Base-by-base conservation (phyloP, 192 early-diverging fungal genomes). In the Glomus cerebriforme region DNA sequence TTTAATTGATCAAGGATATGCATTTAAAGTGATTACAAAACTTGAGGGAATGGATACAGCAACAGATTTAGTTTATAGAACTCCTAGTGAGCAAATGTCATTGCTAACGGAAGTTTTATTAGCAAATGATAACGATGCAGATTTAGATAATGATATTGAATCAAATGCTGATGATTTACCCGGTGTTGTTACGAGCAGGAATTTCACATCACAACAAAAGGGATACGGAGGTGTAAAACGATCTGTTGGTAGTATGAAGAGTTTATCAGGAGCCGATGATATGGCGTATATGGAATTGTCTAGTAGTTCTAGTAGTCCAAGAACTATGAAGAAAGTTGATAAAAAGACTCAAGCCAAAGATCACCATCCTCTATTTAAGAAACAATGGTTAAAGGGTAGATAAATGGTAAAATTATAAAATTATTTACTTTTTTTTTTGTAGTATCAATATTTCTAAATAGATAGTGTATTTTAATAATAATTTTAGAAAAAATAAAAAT, bases 1-100 rank as follows among this genome's bases (percentile, higher is more conserved):
- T 85, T 84, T 99, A 79, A 96, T 99, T 65, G 97, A 99, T 85
- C 98, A 99, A 82, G 98, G 98, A 0, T 99, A 99, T 85, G 92
- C 96, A n/a, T 99, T 98, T 88, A 98, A 98, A 85, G 94, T 98
- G 39, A 99, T 99, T 78, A 98, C 97, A 43, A 90, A 94, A 31
- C 88, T 99, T 54, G 96, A 97, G 77, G 97, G 97, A 10, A 95
- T 97, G 87, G 95, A 96, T 13, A 89, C 85, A 29, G 91, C 92
- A 59, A 86, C 90, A 1, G 90, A 91, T 29, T 83, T 98, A 19
- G 94, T 94, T 0, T 98, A 95, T 70, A 83, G 87, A 71, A 91
- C 90, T 3, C 84, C 87, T 19, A 81, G 88, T 24, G 89, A 92
- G 62, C 96, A 99, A 75, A 86, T 96, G 83, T 90, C 91, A 82